Evolutionary conservation across 257 asterid species (phyloP).

Genomic region (Fraxinus americana): DNA sequence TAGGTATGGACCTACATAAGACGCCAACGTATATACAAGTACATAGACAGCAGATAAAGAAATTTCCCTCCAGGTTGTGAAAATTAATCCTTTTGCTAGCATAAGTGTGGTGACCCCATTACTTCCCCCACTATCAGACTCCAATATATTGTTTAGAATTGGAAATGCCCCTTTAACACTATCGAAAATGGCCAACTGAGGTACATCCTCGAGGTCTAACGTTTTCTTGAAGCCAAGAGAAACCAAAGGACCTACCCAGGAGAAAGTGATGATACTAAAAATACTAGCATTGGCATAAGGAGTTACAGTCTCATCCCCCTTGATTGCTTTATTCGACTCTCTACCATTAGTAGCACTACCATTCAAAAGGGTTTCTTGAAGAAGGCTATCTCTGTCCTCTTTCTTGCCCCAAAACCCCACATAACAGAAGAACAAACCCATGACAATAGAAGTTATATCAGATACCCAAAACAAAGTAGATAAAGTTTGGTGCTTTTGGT

Average conservation of each 20-base stretch:
- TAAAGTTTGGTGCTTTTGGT: slow-evolving; percentile 37
- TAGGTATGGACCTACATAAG: slow-evolving; percentile 80
- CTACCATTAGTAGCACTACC: slow-evolving; percentile 31
- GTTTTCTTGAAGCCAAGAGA: slow-evolving; percentile 64
- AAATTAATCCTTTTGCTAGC: slow-evolving; percentile 69
- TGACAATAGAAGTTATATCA: slow-evolving; percentile 47
- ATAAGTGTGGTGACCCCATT: slow-evolving; percentile 54
- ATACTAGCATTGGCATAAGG: slow-evolving; percentile 67
- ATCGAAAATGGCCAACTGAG: slow-evolving; percentile 64
- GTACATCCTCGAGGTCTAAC: slow-evolving; percentile 86
- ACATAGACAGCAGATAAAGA: slow-evolving; percentile 49
- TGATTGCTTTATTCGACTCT: slow-evolving; percentile 34
- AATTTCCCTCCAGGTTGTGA: slow-evolving; percentile 56
- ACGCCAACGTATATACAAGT: slow-evolving; percentile 49
- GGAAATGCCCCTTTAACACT: slow-evolving; percentile 64
- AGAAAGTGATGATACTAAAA: slow-evolving; percentile 64
- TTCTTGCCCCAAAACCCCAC: slow-evolving; percentile 46
- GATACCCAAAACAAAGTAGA: slow-evolving; percentile 61
- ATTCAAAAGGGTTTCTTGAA: slow-evolving; percentile 69
- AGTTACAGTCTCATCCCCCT: slow-evolving; percentile 73
- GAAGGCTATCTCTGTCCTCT: slow-evolving; percentile 34
- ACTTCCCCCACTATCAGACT: slow-evolving; percentile 38
- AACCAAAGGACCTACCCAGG: slow-evolving; percentile 75
- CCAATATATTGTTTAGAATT: slow-evolving; percentile 48
- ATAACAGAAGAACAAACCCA: slow-evolving; percentile 55